These are phyloP conservation scores for Misopates orontium DNA, from an alignment of 257 asterid genomes.

Conservation along the genomic window DNA sequence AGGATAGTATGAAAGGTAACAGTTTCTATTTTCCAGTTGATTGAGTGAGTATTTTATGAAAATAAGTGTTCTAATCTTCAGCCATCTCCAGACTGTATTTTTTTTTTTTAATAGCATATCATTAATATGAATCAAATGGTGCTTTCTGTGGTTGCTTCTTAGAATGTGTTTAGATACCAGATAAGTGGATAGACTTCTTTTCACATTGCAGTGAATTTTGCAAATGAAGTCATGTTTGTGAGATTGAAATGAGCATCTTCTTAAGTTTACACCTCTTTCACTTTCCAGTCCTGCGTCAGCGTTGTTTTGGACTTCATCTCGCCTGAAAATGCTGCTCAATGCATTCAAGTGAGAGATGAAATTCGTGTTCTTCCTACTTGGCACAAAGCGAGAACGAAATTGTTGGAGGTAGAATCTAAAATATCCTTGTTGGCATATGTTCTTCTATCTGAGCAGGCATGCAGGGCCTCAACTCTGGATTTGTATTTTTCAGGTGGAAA, in stretches of 20 bases:
- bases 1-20: conserved; percentile 5
- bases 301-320: conserved; percentile 87
- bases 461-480: conserved; percentile 11
- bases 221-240: conserved; percentile 5
- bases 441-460: not conserved
- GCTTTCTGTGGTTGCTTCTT: conserved; percentile 8
- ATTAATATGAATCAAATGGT: not conserved
- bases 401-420: conserved; percentile 59
- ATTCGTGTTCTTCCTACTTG: conserved; percentile 74
- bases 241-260: conserved; percentile 18
- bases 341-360: conserved; percentile 74
- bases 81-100: not conserved
- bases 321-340: conserved; percentile 81
- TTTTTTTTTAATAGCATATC: conserved; percentile 10
- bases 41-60: not conserved
- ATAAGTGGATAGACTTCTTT: conserved; percentile 1
- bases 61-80: not conserved
- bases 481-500: conserved; percentile 65
- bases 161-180: not conserved
- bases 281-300: conserved; percentile 75
- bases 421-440: not conserved
- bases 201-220: conserved; percentile 1
- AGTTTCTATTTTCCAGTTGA: not conserved
- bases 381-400: conserved; percentile 75
- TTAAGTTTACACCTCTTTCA: conserved; percentile 27